phyloP scores from a whole-genome alignment of 2,329 filamentous ascomycete species.

The Canariomyces notabilis region DNA sequence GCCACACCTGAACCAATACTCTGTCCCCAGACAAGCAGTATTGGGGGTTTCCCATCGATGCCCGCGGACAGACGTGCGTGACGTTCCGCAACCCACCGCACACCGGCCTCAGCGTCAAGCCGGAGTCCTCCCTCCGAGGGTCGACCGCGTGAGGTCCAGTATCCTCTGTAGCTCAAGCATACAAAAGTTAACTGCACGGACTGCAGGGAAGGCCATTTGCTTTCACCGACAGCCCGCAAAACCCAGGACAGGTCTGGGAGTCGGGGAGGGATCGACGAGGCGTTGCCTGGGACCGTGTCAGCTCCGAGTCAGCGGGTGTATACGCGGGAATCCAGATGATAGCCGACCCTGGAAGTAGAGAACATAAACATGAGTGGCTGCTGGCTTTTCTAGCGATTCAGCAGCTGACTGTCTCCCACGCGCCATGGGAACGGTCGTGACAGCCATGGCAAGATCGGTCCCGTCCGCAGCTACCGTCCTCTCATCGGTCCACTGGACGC shows the following conservation, averaged over 20 bases:
- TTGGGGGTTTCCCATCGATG: constrained; percentile 31
- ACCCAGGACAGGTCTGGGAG: constrained; percentile 52
- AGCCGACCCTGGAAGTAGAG: constrained; percentile 51
- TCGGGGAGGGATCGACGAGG: constrained; percentile 53
- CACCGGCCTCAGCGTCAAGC: constrained; percentile 59
- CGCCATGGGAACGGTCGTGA: constrained; percentile 39
- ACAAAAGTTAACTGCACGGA: constrained; percentile 41
- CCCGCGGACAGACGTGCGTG: constrained; percentile 29
- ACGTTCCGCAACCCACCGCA: constrained; percentile 53
- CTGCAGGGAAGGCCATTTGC: constrained; percentile 24
- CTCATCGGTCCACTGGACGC: constrained; percentile 63
- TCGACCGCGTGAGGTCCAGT: constrained; percentile 70
- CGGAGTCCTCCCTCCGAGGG: constrained; percentile 67
- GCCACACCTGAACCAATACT: constrained; percentile 71
- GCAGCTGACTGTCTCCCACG: background rate
- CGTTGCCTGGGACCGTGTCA: constrained; percentile 44
- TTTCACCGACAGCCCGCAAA: constrained; percentile 41
- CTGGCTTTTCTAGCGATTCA: constrained; percentile 5
- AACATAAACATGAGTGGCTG: constrained; percentile 43
- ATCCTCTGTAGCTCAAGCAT: constrained; percentile 63
- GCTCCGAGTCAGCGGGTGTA: background rate
- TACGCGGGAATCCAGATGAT: background rate
- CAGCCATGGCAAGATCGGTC: constrained; percentile 57
- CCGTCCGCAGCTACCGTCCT: constrained; percentile 58
- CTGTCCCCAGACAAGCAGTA: constrained; percentile 68